Conservation (phyloP, 208 protist genomes). For the Trypanosoma scelopori region DNA sequence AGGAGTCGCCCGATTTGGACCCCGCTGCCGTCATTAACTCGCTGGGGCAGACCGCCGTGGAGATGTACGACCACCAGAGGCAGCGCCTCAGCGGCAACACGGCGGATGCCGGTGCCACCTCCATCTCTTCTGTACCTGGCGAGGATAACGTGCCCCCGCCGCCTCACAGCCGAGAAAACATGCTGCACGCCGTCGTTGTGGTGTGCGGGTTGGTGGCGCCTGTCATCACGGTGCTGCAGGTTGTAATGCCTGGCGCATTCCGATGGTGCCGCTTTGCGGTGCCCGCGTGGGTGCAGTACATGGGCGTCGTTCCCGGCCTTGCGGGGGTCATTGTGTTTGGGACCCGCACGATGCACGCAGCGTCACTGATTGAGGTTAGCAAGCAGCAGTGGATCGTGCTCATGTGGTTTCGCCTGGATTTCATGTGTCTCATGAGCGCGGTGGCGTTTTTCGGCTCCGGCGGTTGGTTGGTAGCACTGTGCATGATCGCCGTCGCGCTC, state of each 20-base stretch:
- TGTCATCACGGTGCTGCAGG: slow-evolving; percentile 35
- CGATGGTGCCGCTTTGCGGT: slow-evolving; percentile 49
- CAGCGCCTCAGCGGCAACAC: slow-evolving; percentile 24
- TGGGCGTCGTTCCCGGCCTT: slow-evolving; percentile 49
- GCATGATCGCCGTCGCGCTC: slow-evolving; percentile 43
- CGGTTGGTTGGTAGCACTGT: slow-evolving; percentile 51
- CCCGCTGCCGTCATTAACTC: slow-evolving; percentile 52
- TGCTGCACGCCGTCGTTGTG: slow-evolving; percentile 57
- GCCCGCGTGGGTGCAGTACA: slow-evolving; percentile 39
- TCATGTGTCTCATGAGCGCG: slow-evolving; percentile 63
- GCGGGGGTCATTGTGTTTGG: slow-evolving; percentile 49
- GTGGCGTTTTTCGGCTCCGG: slow-evolving; percentile 61
- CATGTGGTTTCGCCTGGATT: slow-evolving; percentile 87
- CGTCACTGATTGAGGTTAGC: slow-evolving; percentile 43
- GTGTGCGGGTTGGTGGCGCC: slow-evolving; percentile 53
- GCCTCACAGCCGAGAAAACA: slow-evolving; percentile 24
- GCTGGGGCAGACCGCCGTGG: slow-evolving; percentile 48
- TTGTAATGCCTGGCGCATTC: slow-evolving; percentile 42
- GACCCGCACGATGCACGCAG: slow-evolving; percentile 36
- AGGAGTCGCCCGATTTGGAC: slow-evolving; percentile 65
- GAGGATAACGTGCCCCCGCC: background rate
- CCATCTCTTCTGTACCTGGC: slow-evolving; percentile 7
- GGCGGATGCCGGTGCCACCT: background rate
- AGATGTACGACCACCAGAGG: slow-evolving; percentile 51
- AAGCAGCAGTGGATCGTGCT: slow-evolving; percentile 71